phyloP scores from a whole-genome alignment of 768 basidiomycete species.

The Suillus tomentosus region DNA sequence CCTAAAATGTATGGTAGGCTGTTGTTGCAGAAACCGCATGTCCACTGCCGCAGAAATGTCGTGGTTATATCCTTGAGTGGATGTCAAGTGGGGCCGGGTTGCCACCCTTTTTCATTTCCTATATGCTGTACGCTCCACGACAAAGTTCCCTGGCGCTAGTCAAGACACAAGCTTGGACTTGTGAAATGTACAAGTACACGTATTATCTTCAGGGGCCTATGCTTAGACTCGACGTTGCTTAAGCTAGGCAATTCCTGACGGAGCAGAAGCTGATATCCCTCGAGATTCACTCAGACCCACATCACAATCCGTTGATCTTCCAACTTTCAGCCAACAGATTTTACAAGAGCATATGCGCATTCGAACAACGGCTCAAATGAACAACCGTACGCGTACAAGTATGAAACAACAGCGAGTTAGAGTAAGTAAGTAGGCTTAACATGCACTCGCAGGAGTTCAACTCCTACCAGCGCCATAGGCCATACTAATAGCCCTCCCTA shows the following conservation, averaged over 20 bases:
- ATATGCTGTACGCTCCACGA: background rate
- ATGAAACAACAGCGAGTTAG: background rate
- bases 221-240: background rate
- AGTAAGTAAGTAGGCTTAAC: background rate
- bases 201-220: background rate
- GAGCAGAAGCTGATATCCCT: background rate
- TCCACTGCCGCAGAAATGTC: background rate
- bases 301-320: background rate
- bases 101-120: background rate
- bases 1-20: background rate
- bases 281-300: background rate
- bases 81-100: background rate
- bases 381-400: slow-evolving; percentile 9
- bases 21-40: background rate
- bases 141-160: background rate
- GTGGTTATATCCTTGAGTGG: background rate
- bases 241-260: background rate
- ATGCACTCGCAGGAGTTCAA: background rate
- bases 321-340: background rate
- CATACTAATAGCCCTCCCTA: background rate
- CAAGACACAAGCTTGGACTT: background rate
- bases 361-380: background rate
- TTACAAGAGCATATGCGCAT: background rate
- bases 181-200: background rate
- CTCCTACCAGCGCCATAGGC: background rate